Evolutionary conservation across 1,139 yeast genomes (phyloP).

Genomic region (Pichia sp.): DNA sequence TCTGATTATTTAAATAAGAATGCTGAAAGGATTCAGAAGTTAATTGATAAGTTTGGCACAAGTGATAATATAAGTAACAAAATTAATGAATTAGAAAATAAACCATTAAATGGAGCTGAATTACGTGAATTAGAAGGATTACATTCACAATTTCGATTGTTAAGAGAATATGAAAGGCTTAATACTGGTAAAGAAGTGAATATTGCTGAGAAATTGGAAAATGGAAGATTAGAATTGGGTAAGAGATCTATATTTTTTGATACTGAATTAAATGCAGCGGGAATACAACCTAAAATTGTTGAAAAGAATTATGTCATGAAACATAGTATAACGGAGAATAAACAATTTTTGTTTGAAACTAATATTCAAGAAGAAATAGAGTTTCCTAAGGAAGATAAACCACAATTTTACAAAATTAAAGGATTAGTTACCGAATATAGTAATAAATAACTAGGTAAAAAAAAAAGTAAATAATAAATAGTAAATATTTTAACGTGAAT

Average conservation of each 20-base stretch:
- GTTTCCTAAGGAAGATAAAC: constrained; percentile 27
- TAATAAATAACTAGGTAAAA: constrained; percentile 14
- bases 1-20: no score
- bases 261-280: constrained; percentile 35
- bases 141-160: constrained; percentile 1
- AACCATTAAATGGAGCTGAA: not conserved
- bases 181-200: not conserved
- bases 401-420: constrained; percentile 29
- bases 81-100: constrained; percentile 1
- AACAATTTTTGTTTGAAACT: not conserved
- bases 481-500: not conserved
- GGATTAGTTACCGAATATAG: constrained; percentile 12
- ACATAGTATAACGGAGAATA: no score
- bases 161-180: constrained; percentile 2
- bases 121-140: constrained; percentile 2
- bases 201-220: not conserved
- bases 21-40: not conserved
- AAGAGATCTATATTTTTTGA: constrained; percentile 35
- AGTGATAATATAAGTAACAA: not conserved
- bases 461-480: no score
- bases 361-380: constrained; percentile 14
- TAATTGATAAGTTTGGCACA: not conserved
- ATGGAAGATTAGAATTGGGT: not conserved
- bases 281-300: not conserved
- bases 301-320: no score